These are phyloP conservation scores for Clonostachys rhizophaga DNA, from an alignment of 2,329 filamentous ascomycete genomes.

Conservation along the genomic window DNA sequence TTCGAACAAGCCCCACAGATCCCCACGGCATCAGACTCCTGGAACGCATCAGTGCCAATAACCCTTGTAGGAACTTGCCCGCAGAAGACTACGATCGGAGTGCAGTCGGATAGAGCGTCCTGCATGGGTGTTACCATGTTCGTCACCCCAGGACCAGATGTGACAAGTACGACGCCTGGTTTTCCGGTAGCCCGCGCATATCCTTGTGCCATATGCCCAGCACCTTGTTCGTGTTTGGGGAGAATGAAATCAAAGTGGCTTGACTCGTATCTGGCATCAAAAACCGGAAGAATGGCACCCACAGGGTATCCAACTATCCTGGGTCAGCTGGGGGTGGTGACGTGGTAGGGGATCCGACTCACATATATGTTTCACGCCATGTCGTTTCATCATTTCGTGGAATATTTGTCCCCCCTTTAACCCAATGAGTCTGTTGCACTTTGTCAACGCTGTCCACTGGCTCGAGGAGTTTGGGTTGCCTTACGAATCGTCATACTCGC, in stretches of 20 bases:
- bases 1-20: constrained; percentile 95
- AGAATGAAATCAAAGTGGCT: constrained; percentile 95
- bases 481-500: too few species aligned
- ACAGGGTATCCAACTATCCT: constrained; percentile 77
- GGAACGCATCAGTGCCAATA: constrained; percentile 95
- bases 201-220: constrained; percentile 97
- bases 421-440: constrained; percentile 70
- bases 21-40: constrained; percentile 90
- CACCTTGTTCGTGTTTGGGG: constrained; percentile 93
- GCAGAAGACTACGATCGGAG: constrained; percentile 90
- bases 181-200: constrained; percentile 92
- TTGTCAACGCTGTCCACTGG: too few species aligned
- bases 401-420: constrained; percentile 96
- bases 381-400: constrained; percentile 97
- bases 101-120: constrained; percentile 92
- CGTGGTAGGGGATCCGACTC: constrained; percentile 33
- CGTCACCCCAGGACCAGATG: constrained; percentile 92
- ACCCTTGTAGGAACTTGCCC: constrained; percentile 88
- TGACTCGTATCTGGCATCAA: constrained; percentile 98
- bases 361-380: constrained; percentile 92
- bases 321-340: not conserved
- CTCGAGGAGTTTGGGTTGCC: too few species aligned
- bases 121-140: constrained; percentile 97
- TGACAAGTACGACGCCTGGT: constrained; percentile 93
- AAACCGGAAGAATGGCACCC: constrained; percentile 94